phyloP scores from a whole-genome alignment of 345 rosid species.

The Citrus maxima region DNA sequence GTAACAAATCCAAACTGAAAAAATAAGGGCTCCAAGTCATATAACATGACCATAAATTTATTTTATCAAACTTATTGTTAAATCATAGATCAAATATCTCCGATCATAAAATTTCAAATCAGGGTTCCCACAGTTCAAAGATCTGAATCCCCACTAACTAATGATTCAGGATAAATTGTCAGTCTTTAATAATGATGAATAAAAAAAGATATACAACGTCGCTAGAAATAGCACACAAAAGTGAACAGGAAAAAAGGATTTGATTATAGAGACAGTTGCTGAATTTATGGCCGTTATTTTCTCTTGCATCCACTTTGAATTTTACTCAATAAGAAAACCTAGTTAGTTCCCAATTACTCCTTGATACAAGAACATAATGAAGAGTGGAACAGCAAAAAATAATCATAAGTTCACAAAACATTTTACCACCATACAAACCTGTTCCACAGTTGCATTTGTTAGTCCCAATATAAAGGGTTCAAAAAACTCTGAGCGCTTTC shows the following conservation, averaged over 20 bases:
- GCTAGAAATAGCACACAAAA: not conserved
- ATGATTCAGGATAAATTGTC: not conserved
- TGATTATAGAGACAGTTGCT: not conserved
- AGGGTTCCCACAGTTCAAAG: not conserved
- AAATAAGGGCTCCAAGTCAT: not conserved
- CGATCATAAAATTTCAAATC: not conserved
- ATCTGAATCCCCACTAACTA: not conserved
- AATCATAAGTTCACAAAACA: not conserved
- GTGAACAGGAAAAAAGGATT: not conserved
- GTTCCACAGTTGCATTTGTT: constrained; percentile 82
- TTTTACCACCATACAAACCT: constrained; percentile 48
- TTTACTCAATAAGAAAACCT: not conserved
- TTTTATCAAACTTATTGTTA: not conserved
- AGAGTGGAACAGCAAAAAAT: not conserved
- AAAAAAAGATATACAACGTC: not conserved
- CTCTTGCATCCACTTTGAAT: not conserved
- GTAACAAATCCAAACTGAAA: not conserved
- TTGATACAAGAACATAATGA: not conserved
- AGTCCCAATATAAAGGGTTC: constrained; percentile 89
- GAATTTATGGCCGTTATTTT: not conserved
- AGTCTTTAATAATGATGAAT: not conserved
- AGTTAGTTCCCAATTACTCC: not conserved
- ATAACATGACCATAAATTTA: not conserved
- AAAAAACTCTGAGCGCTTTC: constrained; percentile 80
- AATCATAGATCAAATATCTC: not conserved